Conservation (phyloP, 805 yeast species). For the Saccharomycopsis fodiens region DNA sequence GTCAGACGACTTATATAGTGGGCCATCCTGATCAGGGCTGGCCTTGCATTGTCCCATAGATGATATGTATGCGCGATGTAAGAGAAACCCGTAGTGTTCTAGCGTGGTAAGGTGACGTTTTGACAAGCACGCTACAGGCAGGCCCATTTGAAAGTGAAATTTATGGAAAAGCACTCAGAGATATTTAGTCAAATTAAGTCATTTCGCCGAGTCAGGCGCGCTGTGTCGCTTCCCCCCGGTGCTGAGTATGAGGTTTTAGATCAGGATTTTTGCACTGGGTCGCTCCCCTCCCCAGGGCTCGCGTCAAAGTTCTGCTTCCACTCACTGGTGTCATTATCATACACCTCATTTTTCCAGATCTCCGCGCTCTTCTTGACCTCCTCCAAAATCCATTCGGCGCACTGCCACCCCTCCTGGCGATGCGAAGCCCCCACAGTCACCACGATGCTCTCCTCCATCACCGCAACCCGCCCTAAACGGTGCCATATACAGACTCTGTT, state of each 20-base stretch:
- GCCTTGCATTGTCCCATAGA: too few relatives aligned
- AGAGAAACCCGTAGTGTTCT: not conserved
- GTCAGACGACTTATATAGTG: too few relatives aligned
- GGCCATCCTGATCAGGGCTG: too few relatives aligned
- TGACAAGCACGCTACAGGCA: too few relatives aligned
- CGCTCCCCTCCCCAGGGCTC: not conserved
- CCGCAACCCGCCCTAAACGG: constrained; percentile 41
- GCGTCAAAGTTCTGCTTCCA: constrained; percentile 39
- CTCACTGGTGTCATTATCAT: constrained; percentile 31
- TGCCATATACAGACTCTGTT: constrained; percentile 36
- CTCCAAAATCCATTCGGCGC: constrained; percentile 38
- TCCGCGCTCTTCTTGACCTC: constrained; percentile 37
- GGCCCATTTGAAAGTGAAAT: too few relatives aligned
- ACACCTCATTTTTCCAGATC: constrained; percentile 45
- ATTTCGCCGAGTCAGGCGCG: too few relatives aligned
- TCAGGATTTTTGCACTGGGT: too few relatives aligned
- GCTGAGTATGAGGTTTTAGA: too few relatives aligned
- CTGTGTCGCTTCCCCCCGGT: too few relatives aligned
- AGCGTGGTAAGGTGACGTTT: not conserved
- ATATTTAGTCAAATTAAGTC: too few relatives aligned
- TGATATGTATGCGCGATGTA: too few relatives aligned
- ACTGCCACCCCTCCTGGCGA: constrained; percentile 40
- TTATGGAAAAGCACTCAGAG: too few relatives aligned
- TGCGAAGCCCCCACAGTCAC: constrained; percentile 40
- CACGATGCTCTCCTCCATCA: constrained; percentile 38